Evolutionary conservation across 2,329 filamentous ascomycete genomes (phyloP).

Genomic region (Paraphoma chrysanthemicola): DNA sequence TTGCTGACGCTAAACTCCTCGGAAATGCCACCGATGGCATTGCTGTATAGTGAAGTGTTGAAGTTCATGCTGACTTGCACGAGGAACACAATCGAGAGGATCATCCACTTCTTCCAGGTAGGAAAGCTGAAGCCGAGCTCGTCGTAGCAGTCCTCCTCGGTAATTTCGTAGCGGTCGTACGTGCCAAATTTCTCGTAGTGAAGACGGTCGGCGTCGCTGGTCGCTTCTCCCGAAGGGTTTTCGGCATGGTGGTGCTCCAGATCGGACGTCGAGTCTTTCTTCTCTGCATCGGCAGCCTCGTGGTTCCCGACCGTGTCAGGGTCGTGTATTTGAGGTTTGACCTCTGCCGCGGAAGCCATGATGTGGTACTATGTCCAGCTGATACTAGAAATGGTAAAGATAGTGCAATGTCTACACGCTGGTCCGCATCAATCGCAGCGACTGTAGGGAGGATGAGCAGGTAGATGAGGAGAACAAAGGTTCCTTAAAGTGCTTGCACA

Average conservation of each 20-base stretch:
- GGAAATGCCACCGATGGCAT: slow-evolving; percentile 59
- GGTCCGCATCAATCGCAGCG: neutral
- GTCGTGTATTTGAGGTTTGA: slow-evolving; percentile 23
- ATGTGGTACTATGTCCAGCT: neutral
- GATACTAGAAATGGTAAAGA: neutral
- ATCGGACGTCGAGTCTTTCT: slow-evolving; percentile 31
- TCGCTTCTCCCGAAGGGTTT: slow-evolving; percentile 17
- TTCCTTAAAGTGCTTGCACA: neutral
- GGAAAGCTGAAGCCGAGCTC: slow-evolving; percentile 58
- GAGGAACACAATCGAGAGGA: slow-evolving; percentile 59
- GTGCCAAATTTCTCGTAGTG: slow-evolving; percentile 44
- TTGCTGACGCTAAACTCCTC: slow-evolving; percentile 72
- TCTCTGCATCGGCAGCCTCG: slow-evolving; percentile 23
- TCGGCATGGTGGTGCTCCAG: slow-evolving; percentile 24
- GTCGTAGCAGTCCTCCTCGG: slow-evolving; percentile 59
- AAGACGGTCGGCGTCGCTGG: slow-evolving; percentile 29
- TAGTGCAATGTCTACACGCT: neutral
- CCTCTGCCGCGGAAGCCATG: slow-evolving; percentile 25
- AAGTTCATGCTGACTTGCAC: slow-evolving; percentile 66
- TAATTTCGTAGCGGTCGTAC: slow-evolving; percentile 57
- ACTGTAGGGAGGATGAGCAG: neutral
- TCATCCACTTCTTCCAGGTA: slow-evolving; percentile 61
- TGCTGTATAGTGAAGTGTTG: slow-evolving; percentile 64
- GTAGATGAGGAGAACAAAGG: neutral
- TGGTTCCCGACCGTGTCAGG: slow-evolving; percentile 20